Conservation (phyloP, 371 early-diverging fungal genomes). For the Lichtheimia hyalospora region DNA sequence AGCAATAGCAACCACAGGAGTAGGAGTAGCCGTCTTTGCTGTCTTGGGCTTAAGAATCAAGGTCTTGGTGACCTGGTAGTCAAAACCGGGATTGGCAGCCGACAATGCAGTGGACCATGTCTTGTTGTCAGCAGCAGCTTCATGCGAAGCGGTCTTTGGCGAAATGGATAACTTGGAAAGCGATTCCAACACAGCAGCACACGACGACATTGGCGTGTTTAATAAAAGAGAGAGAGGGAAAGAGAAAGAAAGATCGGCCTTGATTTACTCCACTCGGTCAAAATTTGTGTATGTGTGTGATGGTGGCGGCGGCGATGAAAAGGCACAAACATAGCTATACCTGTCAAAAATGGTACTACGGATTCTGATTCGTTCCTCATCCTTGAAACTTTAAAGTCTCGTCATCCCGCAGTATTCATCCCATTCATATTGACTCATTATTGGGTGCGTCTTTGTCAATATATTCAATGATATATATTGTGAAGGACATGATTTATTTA, state of each 20-base stretch:
- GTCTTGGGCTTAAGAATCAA: conserved; percentile 76
- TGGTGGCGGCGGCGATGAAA: too few species aligned
- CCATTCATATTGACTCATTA: too few species aligned
- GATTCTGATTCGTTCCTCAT: too few species aligned
- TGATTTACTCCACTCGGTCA: too few species aligned
- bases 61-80: conserved; percentile 55
- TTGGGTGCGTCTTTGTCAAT: too few species aligned
- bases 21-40: conserved; percentile 61
- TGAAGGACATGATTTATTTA: too few species aligned
- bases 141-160: conserved; percentile 52
- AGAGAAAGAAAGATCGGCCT: not conserved
- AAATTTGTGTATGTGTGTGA: too few species aligned
- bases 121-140: conserved; percentile 51
- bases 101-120: conserved; percentile 54
- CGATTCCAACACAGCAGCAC: conserved; percentile 34
- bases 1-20: conserved; percentile 66
- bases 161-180: conserved; percentile 44
- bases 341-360: too few species aligned
- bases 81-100: conserved; percentile 16
- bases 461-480: too few species aligned
- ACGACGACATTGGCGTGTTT: conserved; percentile 2
- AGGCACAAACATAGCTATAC: too few species aligned
- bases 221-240: not conserved
- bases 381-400: too few species aligned
- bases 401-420: too few species aligned